phyloP scores from a whole-genome alignment of 352 stramenopile species.

The Hyaloperonospora arabidopsidis region DNA sequence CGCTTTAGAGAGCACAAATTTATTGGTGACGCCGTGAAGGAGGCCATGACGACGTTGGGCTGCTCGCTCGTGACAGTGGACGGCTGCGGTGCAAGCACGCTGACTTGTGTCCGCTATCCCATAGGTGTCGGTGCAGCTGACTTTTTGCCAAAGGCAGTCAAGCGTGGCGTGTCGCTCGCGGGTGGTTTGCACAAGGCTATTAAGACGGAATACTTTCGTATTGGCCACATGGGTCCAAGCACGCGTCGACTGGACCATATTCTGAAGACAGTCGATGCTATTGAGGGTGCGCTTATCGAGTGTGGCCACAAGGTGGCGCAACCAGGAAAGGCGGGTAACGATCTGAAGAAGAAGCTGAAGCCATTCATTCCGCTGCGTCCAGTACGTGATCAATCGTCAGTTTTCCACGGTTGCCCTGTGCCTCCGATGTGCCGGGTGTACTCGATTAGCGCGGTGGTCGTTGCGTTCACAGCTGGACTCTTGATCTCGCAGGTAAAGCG shows the following conservation, averaged over 20 bases:
- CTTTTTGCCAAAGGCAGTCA: conserved; percentile 66
- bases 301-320: conserved; percentile 56
- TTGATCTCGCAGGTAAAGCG: conserved; percentile 47
- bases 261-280: conserved; percentile 63
- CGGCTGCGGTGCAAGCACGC: conserved; percentile 49
- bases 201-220: conserved; percentile 82
- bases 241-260: conserved; percentile 66
- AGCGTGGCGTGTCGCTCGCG: conserved; percentile 63
- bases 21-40: conserved; percentile 54
- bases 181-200: conserved; percentile 72
- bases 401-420: conserved; percentile 56
- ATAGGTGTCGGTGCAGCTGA: conserved; percentile 49
- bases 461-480: conserved; percentile 57
- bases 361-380: conserved; percentile 44
- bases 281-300: conserved; percentile 62
- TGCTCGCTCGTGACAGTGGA: conserved; percentile 50
- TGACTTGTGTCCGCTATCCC: conserved; percentile 73
- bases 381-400: conserved; percentile 29
- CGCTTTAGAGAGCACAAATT: conserved; percentile 63
- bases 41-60: conserved; percentile 54
- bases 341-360: conserved; percentile 53
- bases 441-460: conserved; percentile 45
- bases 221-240: conserved; percentile 77
- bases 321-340: conserved; percentile 43
- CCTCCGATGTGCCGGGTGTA: conserved; percentile 65